Conservation (phyloP, 495 filamentous ascomycete species). For the Penicillium ochrochloron region DNA sequence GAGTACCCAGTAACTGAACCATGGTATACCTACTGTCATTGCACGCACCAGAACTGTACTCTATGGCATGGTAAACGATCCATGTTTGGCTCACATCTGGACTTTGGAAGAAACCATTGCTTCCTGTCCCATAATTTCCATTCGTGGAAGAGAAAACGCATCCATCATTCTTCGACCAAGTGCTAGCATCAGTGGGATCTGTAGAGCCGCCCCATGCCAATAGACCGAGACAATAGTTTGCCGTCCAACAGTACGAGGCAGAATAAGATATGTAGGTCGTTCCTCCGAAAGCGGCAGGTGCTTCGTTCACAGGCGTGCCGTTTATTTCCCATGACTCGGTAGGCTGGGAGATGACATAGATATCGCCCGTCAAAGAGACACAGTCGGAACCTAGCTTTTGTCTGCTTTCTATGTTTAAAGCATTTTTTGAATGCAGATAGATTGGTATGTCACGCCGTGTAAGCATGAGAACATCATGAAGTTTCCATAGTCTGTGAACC, state of each 20-base stretch:
- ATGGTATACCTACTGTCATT: background rate
- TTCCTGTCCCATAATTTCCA: background rate
- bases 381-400: background rate
- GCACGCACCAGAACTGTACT: background rate
- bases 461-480: background rate
- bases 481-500: background rate
- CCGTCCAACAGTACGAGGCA: constrained; percentile 57
- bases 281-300: constrained; percentile 48
- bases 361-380: background rate
- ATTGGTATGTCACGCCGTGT: background rate
- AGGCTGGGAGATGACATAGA: background rate
- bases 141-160: background rate
- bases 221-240: constrained; percentile 55
- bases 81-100: background rate
- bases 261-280: constrained; percentile 54
- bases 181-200: background rate
- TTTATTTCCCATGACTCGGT: constrained; percentile 35
- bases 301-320: constrained; percentile 57
- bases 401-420: too few relatives aligned
- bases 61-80: background rate
- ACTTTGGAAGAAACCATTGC: background rate
- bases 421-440: background rate
- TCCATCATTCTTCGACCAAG: background rate
- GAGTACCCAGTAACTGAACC: background rate
- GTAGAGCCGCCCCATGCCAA: constrained; percentile 48